These are phyloP conservation scores for Penicillium lagena DNA, from an alignment of 495 filamentous ascomycete genomes.

Conservation along the genomic window DNA sequence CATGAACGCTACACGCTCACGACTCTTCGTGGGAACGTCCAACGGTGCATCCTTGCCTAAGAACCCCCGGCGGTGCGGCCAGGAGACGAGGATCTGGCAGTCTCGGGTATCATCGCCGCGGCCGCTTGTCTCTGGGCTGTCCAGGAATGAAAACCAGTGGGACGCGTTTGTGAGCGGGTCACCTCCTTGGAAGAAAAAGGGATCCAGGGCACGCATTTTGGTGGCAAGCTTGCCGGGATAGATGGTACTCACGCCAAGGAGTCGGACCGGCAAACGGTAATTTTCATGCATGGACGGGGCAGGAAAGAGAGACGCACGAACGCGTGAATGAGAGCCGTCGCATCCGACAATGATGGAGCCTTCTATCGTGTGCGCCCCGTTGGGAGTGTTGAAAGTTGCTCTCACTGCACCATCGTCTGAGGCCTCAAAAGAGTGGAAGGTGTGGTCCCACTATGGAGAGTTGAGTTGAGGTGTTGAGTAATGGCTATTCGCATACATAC, in stretches of 20 bases:
- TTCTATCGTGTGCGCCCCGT: no score
- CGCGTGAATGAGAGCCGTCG: constrained; percentile 47
- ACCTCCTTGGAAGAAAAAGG: constrained; percentile 55
- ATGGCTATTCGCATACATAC: constrained; percentile 8
- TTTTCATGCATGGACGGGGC: constrained; percentile 18
- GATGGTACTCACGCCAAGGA: constrained; percentile 39
- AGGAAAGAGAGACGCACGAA: constrained; percentile 33
- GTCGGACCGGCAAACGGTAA: constrained; percentile 38
- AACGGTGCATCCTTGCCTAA: constrained; percentile 7
- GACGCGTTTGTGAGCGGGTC: constrained; percentile 51
- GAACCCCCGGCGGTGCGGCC: constrained; percentile 32
- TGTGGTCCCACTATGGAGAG: constrained; percentile 36
- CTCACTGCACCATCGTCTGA: constrained; percentile 21
- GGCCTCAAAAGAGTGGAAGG: constrained; percentile 27
- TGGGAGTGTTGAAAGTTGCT: no score
- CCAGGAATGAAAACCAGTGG: constrained; percentile 40
- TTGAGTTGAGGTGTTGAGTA: neutral
- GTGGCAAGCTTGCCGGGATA: constrained; percentile 34
- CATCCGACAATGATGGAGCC: constrained; percentile 41
- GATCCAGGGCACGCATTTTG: constrained; percentile 45
- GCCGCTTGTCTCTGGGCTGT: constrained; percentile 38
- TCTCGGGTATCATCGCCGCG: constrained; percentile 30
- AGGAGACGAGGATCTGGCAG: constrained; percentile 48
- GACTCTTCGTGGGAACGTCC: constrained; percentile 31
- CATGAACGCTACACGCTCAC: constrained; percentile 43